A percentile compares a stretch with the other conserved stretches of the same genome.
phyloP scores from a whole-genome alignment of 495 filamentous ascomycete species.

The Thermothielavioides terrestris region DNA sequence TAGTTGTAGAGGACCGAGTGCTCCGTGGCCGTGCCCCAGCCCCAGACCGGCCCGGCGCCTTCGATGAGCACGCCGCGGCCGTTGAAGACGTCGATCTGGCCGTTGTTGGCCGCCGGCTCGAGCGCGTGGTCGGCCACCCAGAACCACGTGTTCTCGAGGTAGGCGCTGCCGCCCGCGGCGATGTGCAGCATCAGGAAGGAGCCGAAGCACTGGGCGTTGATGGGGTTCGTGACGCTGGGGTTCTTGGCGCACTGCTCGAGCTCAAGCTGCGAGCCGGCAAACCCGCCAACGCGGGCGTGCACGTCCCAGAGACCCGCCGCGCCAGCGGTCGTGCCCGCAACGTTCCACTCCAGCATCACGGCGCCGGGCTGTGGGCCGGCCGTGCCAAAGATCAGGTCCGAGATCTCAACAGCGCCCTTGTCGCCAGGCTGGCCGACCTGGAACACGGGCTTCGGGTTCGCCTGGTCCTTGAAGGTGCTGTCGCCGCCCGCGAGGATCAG shows the following conservation, averaged over 20 bases:
- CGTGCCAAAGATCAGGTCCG: conserved; percentile 72
- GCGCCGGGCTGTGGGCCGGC: conserved; percentile 73
- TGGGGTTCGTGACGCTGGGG: conserved; percentile 47
- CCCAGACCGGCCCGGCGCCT: conserved; percentile 52
- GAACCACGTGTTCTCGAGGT: conserved; percentile 90
- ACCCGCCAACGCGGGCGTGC: conserved; percentile 78
- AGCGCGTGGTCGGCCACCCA: conserved; percentile 95
- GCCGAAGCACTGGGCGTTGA: conserved; percentile 54
- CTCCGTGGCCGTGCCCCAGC: conserved; percentile 76
- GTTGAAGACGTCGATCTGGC: conserved; percentile 88
- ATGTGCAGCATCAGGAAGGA: conserved; percentile 80
- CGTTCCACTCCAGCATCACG: conserved; percentile 86
- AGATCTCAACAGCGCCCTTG: conserved; percentile 70
- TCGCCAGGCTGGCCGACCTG: conserved; percentile 76
- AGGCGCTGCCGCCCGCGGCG: conserved; percentile 58
- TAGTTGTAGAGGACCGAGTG: conserved; percentile 87
- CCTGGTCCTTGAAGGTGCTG: conserved; percentile 56
- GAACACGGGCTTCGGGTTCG: conserved; percentile 62
- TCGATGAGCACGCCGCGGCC: conserved; percentile 81
- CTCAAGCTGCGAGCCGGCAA: conserved; percentile 72
- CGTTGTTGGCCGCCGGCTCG: conserved; percentile 62
- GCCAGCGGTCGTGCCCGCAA: conserved; percentile 57
- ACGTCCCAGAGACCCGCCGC: conserved; percentile 83
- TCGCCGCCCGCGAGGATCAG: conserved; percentile 74
- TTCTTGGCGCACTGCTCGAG: conserved; percentile 66